phyloP scores from a whole-genome alignment of 2,329 filamentous ascomycete species.

The Monosporascus sp. region DNA sequence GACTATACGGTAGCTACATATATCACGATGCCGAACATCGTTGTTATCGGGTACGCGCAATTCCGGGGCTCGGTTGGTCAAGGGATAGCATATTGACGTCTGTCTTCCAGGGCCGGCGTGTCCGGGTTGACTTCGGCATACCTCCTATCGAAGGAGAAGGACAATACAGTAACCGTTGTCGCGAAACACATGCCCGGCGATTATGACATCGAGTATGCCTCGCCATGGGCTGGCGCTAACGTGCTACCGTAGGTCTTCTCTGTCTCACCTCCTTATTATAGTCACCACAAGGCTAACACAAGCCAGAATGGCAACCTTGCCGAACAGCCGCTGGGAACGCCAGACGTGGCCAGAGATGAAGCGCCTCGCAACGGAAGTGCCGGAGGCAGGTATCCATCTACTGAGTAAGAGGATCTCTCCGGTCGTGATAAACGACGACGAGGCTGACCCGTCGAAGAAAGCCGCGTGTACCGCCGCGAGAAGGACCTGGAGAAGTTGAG shows the following conservation, averaged over 20 bases:
- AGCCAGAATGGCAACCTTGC: slow-evolving; percentile 20
- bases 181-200: slow-evolving; percentile 92
- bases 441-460: slow-evolving; percentile 29
- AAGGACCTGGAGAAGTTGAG: slow-evolving; percentile 49
- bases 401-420: slow-evolving; percentile 17
- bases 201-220: slow-evolving; percentile 84
- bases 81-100: neutral
- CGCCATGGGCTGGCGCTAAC: slow-evolving; percentile 32
- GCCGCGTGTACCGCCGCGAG: slow-evolving; percentile 46
- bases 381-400: slow-evolving; percentile 28
- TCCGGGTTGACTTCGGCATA: slow-evolving; percentile 28
- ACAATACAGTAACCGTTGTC: slow-evolving; percentile 57
- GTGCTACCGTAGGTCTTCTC: slow-evolving; percentile 24
- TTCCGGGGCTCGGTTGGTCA: neutral
- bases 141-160: slow-evolving; percentile 24
- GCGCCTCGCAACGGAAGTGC: slow-evolving; percentile 24
- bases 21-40: slow-evolving; percentile 22
- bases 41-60: slow-evolving; percentile 22
- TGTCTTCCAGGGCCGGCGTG: slow-evolving; percentile 21
- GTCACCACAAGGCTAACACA: slow-evolving; percentile 2
- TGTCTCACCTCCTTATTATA: neutral
- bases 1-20: neutral
- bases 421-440: neutral
- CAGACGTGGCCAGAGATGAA: slow-evolving; percentile 25
- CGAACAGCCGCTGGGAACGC: slow-evolving; percentile 24